These are phyloP conservation scores for Effrenium voratum DNA, from an alignment of 73 alveolate species.

Conservation along the genomic window DNA sequence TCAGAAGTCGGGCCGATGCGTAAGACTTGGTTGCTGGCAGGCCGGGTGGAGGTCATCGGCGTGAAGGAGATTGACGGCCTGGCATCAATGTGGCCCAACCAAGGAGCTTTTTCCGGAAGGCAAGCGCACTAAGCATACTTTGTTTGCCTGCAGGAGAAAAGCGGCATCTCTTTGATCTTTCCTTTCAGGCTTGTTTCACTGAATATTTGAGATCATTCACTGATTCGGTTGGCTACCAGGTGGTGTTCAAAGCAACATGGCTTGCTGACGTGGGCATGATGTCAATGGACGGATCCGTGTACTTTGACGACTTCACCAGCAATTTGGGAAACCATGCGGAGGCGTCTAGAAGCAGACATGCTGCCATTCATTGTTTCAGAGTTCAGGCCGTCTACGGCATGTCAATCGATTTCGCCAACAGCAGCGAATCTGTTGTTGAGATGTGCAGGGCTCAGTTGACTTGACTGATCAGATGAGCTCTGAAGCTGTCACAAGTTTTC, in stretches of 20 bases:
- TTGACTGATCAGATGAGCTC: too few species aligned
- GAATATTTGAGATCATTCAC: background rate
- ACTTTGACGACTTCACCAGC: conserved; percentile 68
- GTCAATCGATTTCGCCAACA: conserved; percentile 32
- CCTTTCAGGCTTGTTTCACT: conserved; percentile 40
- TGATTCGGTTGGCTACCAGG: too few species aligned
- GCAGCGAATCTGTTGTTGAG: conserved; percentile 49
- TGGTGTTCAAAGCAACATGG: conserved; percentile 56
- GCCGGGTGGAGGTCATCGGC: conserved; percentile 65
- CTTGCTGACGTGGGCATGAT: conserved; percentile 44
- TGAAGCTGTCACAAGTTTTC: too few species aligned
- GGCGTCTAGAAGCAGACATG: too few species aligned
- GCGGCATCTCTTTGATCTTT: conserved; percentile 69
- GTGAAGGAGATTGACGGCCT: conserved; percentile 63
- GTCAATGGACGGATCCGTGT: conserved; percentile 77
- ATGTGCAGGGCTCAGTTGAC: too few species aligned
- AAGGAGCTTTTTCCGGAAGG: background rate
- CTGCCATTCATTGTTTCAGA: too few species aligned
- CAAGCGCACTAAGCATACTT: background rate
- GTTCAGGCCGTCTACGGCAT: conserved; percentile 58
- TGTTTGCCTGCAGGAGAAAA: background rate
- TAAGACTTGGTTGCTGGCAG: background rate
- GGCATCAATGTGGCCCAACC: conserved; percentile 75
- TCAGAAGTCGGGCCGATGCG: too few species aligned
- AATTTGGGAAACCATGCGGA: conserved; percentile 36